These are phyloP conservation scores for Galeopsis tetrahit DNA, from an alignment of 257 asterid genomes.

Conservation along the genomic window DNA sequence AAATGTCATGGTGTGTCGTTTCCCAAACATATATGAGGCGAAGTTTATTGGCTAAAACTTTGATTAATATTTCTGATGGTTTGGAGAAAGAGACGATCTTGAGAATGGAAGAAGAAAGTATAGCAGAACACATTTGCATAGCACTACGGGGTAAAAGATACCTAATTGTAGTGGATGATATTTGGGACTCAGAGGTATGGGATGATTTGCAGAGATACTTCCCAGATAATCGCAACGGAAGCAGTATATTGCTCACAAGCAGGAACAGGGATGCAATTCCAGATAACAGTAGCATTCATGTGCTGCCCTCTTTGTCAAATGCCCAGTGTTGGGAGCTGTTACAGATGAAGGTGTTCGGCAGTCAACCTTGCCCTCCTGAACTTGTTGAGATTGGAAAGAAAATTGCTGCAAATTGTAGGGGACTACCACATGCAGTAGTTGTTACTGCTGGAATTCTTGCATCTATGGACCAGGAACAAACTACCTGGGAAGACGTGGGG, in stretches of 20 bases:
- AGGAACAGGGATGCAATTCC: constrained; percentile 1
- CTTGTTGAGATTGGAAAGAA: neutral
- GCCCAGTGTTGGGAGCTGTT: constrained; percentile 21
- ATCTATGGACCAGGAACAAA: neutral
- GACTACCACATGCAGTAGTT: constrained; percentile 20
- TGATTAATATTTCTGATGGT: neutral
- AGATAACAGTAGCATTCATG: neutral
- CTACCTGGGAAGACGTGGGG: neutral
- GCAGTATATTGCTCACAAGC: neutral
- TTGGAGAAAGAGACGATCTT: neutral
- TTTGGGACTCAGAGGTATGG: too few species aligned
- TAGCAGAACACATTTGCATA: neutral
- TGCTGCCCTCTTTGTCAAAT: neutral
- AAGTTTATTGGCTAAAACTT: neutral
- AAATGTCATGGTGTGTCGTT: neutral
- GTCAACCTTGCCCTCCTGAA: neutral
- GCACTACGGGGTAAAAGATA: neutral
- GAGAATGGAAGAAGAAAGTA: neutral
- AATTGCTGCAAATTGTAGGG: constrained; percentile 15
- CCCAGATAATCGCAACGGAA: neutral
- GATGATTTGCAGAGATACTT: neutral
- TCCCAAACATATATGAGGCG: neutral
- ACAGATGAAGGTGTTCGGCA: neutral
- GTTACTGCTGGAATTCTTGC: constrained; percentile 27
- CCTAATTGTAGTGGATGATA: neutral